Evolutionary conservation across 257 asterid genomes (phyloP).

Genomic region (Thymus quinquecostatus): DNA sequence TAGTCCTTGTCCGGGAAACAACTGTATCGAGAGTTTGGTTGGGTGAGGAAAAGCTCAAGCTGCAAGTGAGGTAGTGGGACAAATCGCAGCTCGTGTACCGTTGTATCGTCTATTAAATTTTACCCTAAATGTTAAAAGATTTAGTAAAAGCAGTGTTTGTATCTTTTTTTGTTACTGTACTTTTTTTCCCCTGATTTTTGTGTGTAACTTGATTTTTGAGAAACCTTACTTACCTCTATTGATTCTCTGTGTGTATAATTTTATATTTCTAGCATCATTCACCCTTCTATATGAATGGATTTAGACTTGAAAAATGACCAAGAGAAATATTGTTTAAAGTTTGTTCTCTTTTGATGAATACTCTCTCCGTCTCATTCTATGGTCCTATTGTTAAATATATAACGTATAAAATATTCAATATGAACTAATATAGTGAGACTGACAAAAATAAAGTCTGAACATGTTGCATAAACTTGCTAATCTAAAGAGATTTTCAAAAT

Average conservation of each 20-base stretch:
- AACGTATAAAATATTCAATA: too few species aligned
- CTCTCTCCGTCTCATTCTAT: too few species aligned
- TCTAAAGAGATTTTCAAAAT: too few species aligned
- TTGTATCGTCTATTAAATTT: constrained; percentile 14
- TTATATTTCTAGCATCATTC: background rate
- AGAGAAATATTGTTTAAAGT: too few species aligned
- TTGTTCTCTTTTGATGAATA: too few species aligned
- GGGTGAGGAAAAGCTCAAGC: constrained; percentile 20
- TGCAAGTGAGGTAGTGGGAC: constrained; percentile 22
- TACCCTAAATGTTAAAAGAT: constrained; percentile 29
- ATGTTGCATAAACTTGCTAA: background rate
- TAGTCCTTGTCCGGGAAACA: constrained; percentile 11
- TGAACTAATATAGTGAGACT: too few species aligned
- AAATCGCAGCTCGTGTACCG: constrained; percentile 19
- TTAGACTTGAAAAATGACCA: too few species aligned
- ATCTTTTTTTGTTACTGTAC: constrained; percentile 7
- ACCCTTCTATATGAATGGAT: too few species aligned
- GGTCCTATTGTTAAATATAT: too few species aligned
- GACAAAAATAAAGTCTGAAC: background rate
- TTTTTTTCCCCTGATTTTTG: constrained; percentile 9
- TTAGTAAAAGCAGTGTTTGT: constrained; percentile 10
- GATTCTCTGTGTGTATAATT: constrained; percentile 22
- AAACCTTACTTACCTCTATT: constrained; percentile 15
- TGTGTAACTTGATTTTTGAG: too few species aligned
- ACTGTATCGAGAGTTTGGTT: constrained; percentile 17